Base-by-base conservation (phyloP, 2,329 filamentous ascomycete species). In the Sarocladiaceae sp. region DNA sequence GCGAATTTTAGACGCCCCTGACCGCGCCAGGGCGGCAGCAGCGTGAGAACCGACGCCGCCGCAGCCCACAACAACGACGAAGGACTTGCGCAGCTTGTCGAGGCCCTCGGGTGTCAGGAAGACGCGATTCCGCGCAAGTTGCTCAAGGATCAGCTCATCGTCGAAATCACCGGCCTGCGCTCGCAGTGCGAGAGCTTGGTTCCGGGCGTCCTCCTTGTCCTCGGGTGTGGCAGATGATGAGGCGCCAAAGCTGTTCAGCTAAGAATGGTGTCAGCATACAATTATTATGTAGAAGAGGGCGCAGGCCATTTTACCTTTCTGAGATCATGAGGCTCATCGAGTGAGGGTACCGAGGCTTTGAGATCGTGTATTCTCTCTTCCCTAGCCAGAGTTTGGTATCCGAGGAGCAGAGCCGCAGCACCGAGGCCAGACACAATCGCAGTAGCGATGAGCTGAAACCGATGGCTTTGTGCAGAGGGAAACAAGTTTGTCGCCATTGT, bases 11-110 rank as follows among this genome's bases (percentile, higher is more conserved):
- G 85, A 83, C 33, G 95, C 88, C 24, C 93, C 93, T 0, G 90
- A 95, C 23, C 93, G 83, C 4, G 88, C 85, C 23, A 98, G 79
- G 3, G 93, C 83, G 2, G 90, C 83, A 4, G 84, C 79, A 50
- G 88, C 90, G 68, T 98, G 94, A 6, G 89, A 96, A 35, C 93
- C 93, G 4, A 98, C 93, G 33, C 93, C 93, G 50, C 93, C 93
- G 53, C 89, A 91, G 3, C 93, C 93, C 10, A 98, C 89, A 2
- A 98, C 78, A 31, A 97, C 75, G 37, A 98, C 78, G 57, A 94
- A 95, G 1, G 91, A 79, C 37, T 76, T 73, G 11, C 91, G 85
- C 23, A 98, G 76, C 58, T 85, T 88, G 13, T 73, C 70, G 10
- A 98, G 76, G 0, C 93, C 93, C 6, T 82, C 82, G 23, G 91